Conservation (phyloP, 2,329 filamentous ascomycete genomes). For the Venturia carpophila region DNA sequence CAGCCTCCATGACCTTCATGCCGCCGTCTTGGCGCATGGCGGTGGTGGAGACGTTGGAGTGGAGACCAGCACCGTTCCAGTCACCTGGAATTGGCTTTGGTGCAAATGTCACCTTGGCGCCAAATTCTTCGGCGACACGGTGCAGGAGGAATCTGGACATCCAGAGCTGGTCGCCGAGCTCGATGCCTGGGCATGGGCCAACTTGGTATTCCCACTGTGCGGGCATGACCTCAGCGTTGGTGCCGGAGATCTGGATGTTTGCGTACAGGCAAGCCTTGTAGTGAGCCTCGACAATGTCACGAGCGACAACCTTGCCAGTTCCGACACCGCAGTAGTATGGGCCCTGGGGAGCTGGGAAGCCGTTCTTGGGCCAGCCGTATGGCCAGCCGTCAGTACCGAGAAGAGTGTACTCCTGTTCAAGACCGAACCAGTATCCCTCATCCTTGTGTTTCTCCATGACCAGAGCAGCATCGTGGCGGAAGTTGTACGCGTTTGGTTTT, state of each 20-base stretch:
- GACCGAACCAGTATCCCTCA: conserved; percentile 91
- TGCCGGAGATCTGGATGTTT: conserved; percentile 89
- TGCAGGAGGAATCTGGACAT: conserved; percentile 80
- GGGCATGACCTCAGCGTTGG: conserved; percentile 98
- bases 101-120: conserved; percentile 87
- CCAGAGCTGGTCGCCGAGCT: conserved; percentile 96
- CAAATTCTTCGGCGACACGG: conserved; percentile 93
- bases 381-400: conserved; percentile 80
- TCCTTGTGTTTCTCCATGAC: conserved; percentile 81
- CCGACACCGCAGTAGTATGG: conserved; percentile 98
- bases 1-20: conserved; percentile 83
- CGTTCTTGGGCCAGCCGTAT: conserved; percentile 82
- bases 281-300: conserved; percentile 94
- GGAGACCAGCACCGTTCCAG: conserved; percentile 95
- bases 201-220: conserved; percentile 98
- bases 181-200: conserved; percentile 79
- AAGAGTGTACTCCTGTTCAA: conserved; percentile 96
- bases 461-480: conserved; percentile 82
- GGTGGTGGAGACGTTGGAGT: conserved; percentile 88
- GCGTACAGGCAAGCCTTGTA: conserved; percentile 87
- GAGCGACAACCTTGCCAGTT: conserved; percentile 92
- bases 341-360: conserved; percentile 86
- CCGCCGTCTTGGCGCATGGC: conserved; percentile 85
- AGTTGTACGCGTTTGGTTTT: conserved; percentile 97
- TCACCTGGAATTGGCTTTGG: conserved; percentile 93